Conservation (phyloP, 257 asterid genomes). For the Lavandula angustifolia region DNA sequence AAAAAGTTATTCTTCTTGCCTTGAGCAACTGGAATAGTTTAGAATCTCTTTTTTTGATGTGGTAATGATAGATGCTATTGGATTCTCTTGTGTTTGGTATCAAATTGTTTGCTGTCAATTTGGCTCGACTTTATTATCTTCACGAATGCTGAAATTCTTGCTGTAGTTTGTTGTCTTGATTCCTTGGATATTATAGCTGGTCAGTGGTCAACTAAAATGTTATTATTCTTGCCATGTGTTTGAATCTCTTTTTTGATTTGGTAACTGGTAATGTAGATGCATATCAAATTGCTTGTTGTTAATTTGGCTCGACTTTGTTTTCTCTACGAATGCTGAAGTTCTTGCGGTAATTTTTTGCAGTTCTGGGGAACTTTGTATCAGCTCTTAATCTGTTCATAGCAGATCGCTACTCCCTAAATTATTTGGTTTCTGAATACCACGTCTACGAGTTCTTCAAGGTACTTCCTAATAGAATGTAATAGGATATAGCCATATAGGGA, state of each 20-base stretch:
- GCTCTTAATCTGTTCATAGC: constrained; percentile 85
- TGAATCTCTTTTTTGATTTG: neutral
- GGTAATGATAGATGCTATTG: neutral
- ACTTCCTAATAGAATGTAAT: constrained; percentile 9
- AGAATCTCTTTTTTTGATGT: constrained; percentile 6
- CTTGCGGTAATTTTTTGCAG: constrained; percentile 49
- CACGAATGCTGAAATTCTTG: constrained; percentile 1
- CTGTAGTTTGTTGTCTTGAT: constrained; percentile 39
- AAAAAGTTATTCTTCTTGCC: constrained; percentile 5
- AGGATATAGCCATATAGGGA: constrained; percentile 8
- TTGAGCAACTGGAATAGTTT: neutral
- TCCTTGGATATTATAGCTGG: neutral
- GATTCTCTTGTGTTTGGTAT: neutral
- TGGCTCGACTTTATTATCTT: neutral
- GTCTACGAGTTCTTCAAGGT: constrained; percentile 97
- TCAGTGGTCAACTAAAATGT: neutral
- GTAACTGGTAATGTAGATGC: too few species aligned
- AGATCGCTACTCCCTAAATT: constrained; percentile 64
- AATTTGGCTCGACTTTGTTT: neutral
- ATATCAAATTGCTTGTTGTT: neutral
- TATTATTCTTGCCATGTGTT: constrained; percentile 10
- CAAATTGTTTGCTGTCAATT: constrained; percentile 4
- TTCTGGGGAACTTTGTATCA: constrained; percentile 92
- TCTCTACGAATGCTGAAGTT: constrained; percentile 6
- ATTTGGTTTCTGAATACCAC: constrained; percentile 79